These are phyloP conservation scores for Punctularia strigosozonata DNA, from an alignment of 768 basidiomycete genomes.

Conservation along the genomic window DNA sequence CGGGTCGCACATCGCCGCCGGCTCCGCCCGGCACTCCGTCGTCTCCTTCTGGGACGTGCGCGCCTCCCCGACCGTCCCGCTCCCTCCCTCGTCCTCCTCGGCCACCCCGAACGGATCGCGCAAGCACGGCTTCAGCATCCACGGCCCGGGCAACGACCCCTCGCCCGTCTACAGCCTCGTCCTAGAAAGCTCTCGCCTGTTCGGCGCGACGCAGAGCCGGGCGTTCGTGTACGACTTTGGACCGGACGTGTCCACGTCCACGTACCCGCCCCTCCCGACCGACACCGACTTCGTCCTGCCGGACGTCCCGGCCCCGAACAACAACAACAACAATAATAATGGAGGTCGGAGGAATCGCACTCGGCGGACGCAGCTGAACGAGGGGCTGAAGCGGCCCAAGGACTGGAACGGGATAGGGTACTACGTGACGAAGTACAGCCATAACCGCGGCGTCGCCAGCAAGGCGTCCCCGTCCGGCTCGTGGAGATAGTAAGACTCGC, in stretches of 20 bases:
- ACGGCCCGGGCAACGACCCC: conserved; percentile 68
- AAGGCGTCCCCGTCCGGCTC: too few relatives aligned
- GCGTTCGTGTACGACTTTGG: conserved; percentile 78
- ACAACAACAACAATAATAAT: neutral
- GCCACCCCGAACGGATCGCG: too few relatives aligned
- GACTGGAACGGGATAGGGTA: conserved; percentile 31
- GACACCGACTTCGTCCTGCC: conserved; percentile 7
- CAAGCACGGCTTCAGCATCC: conserved; percentile 58
- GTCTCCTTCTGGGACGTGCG: conserved; percentile 80
- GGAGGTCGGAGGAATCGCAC: conserved; percentile 1
- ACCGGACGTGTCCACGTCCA: conserved; percentile 39
- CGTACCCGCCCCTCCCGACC: conserved; percentile 33
- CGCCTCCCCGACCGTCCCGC: too few relatives aligned
- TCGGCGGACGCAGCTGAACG: conserved; percentile 11
- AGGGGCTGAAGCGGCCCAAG: conserved; percentile 22
- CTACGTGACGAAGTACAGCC: conserved; percentile 37
- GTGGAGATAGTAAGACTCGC: too few relatives aligned
- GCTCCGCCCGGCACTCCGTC: conserved; percentile 65
- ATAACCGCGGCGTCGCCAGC: conserved; percentile 9
- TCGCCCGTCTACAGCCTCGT: conserved; percentile 70
- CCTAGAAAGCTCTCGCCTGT: conserved; percentile 69
- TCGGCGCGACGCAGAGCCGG: conserved; percentile 66
- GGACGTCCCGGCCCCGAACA: neutral
- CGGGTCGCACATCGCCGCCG: conserved; percentile 57
- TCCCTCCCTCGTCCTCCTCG: too few relatives aligned